A percentile compares a stretch with the other conserved stretches of the same genome.
phyloP scores from a whole-genome alignment of 208 protist genomes.

The Trypanosoma brucei region DNA sequence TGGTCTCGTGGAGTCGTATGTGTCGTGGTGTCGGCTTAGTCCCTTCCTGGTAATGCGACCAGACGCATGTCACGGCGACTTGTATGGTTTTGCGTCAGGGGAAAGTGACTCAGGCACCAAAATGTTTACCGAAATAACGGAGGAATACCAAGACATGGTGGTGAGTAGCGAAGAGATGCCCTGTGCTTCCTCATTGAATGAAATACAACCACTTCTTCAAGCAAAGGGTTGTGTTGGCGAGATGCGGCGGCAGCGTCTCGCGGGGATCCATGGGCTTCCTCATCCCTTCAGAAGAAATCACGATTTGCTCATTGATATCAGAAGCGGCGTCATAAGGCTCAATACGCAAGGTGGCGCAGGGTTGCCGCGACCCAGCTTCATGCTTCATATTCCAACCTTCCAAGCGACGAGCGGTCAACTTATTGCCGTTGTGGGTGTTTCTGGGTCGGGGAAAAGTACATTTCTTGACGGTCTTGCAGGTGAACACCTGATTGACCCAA shows the following conservation, averaged over 20 bases:
- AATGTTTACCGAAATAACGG: not conserved
- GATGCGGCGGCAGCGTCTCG: not conserved
- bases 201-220: not conserved
- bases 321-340: not conserved
- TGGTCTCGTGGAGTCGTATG: constrained; percentile 25
- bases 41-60: constrained; percentile 4
- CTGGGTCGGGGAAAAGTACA: constrained; percentile 47
- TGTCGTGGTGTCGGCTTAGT: constrained; percentile 23
- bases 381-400: constrained; percentile 16
- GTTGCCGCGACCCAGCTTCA: not conserved
- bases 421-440: constrained; percentile 35
- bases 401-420: constrained; percentile 34
- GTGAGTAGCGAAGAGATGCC: not conserved
- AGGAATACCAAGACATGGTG: not conserved
- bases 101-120: not conserved
- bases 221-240: not conserved
- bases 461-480: constrained; percentile 32
- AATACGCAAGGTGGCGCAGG: not conserved
- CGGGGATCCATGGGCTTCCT: not conserved
- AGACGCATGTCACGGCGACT: not conserved
- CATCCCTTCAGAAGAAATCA: not conserved
- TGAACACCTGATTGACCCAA: constrained; percentile 23
- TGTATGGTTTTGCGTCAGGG: not conserved
- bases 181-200: not conserved
- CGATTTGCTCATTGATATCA: constrained; percentile 13